Evolutionary conservation across 1,284 basidiomycete species (phyloP), one percentile per base, ranked within the genome.

Genomic region (Vanrija sp.): DNA sequence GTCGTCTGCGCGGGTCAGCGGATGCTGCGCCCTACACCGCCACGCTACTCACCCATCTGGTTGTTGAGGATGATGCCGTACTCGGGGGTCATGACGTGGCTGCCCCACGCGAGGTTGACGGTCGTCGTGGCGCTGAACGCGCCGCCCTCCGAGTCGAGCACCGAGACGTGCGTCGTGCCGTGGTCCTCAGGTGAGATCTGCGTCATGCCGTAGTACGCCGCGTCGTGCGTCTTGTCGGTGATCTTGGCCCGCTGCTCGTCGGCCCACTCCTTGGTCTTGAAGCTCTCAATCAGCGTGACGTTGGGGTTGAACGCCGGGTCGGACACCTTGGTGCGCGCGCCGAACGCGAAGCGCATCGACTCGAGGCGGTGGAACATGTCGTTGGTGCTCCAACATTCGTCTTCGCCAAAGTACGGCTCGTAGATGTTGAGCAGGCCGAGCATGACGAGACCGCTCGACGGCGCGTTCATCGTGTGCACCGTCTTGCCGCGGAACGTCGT

Each of bases 1-100:
- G 72, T 95, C 92, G 63, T 91, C 89, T 86, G 38, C 18, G 26
- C 16, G 28, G 6, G 28, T 21, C 19, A 43, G 42, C 18, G 5
- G 8, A 10, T 12, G 29, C 29, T 8, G 10, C 29, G 29, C 3
- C 7, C n/a, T n/a, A 34, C 7, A 12, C 8, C 8, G 26, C 26
- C 14, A 16, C n/a, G n/a, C 46, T 15, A 58, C 63, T 49, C 46
- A 69, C 68, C 68, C 50, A 64, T 63, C 78, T 94, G 89, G 67
- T 97, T 85, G 68, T 96, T 96, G 44, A 96, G 75, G 51, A 96
- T 83, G 29, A 96, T 81, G 0, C 93, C 93, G 0, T 91, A 93
- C 40, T 84, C 81, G 0, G 87, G 83, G 72, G 93, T 91, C 65
- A 94, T 80, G 8, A 95, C 87, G 25, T 77, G 75, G 5, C 88